Evolutionary conservation across 2,329 filamentous ascomycete genomes (phyloP).

Genomic region (Colletotrichum higginsianum): DNA sequence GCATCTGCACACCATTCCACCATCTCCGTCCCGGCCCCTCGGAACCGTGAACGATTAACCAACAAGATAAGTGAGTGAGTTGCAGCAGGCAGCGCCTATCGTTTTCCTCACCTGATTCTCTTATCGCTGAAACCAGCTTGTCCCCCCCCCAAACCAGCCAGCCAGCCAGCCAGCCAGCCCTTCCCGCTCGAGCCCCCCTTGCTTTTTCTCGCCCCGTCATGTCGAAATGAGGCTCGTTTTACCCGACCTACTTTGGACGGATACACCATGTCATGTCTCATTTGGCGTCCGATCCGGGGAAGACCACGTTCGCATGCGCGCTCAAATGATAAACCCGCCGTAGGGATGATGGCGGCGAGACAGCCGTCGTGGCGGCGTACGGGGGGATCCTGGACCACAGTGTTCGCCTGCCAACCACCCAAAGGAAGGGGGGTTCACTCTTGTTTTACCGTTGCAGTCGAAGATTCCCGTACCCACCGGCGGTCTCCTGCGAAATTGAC

Average conservation of each 20-base stretch:
- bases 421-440: neutral
- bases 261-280: conserved; percentile 26
- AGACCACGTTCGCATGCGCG: conserved; percentile 31
- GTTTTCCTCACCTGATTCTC: conserved; percentile 10
- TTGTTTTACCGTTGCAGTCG: no score
- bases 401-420: conserved; percentile 7
- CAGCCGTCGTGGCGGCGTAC: neutral
- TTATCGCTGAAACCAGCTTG: conserved; percentile 24
- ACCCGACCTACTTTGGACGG: neutral
- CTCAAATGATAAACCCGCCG: conserved; percentile 14
- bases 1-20: conserved; percentile 20
- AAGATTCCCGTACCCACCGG: no score
- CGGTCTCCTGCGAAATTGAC: no score
- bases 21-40: conserved; percentile 15
- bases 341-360: conserved; percentile 34
- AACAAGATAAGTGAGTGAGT: no score
- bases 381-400: conserved; percentile 19
- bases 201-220: neutral
- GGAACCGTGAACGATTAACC: neutral
- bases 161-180: neutral
- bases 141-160: no score
- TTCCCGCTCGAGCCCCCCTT: conserved; percentile 12
- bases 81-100: neutral
- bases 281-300: conserved; percentile 35
- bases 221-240: conserved; percentile 38